phyloP scores from a whole-genome alignment of 139 green algal genomes.

The Monoraphidium neglectum region DNA sequence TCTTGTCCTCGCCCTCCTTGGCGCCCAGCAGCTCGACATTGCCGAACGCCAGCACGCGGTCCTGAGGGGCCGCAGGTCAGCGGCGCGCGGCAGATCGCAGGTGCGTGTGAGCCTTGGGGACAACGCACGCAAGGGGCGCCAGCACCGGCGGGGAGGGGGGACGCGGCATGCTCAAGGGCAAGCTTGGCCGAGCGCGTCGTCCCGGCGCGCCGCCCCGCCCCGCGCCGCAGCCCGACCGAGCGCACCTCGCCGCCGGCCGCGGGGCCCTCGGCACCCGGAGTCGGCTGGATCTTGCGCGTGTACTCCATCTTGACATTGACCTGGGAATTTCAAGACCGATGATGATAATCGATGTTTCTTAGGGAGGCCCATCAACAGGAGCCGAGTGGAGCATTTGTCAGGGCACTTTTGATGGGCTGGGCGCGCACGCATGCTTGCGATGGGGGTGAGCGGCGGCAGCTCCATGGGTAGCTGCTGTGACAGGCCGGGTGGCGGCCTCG shows the following conservation, averaged over 20 bases:
- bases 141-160: background rate
- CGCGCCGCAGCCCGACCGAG: background rate
- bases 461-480: too few relatives aligned
- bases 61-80: slow-evolving; percentile 11
- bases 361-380: too few relatives aligned
- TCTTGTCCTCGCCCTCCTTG: slow-evolving; percentile 58
- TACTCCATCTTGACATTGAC: slow-evolving; percentile 94
- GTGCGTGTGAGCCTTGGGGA: background rate
- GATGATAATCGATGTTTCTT: too few relatives aligned
- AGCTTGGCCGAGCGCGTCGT: background rate
- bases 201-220: background rate
- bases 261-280: slow-evolving; percentile 1
- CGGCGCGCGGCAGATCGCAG: background rate
- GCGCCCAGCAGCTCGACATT: slow-evolving; percentile 67
- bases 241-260: slow-evolving; percentile 13
- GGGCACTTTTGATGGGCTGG: too few relatives aligned
- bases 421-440: too few relatives aligned
- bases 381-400: too few relatives aligned
- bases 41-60: slow-evolving; percentile 74
- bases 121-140: background rate
- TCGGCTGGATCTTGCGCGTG: slow-evolving; percentile 76
- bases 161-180: background rate
- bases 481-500: too few relatives aligned
- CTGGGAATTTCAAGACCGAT: too few relatives aligned
- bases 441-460: too few relatives aligned